Evolutionary conservation across 345 rosid genomes (phyloP), one percentile per base, ranked within the genome.

Genomic region (Citrus glauca): DNA sequence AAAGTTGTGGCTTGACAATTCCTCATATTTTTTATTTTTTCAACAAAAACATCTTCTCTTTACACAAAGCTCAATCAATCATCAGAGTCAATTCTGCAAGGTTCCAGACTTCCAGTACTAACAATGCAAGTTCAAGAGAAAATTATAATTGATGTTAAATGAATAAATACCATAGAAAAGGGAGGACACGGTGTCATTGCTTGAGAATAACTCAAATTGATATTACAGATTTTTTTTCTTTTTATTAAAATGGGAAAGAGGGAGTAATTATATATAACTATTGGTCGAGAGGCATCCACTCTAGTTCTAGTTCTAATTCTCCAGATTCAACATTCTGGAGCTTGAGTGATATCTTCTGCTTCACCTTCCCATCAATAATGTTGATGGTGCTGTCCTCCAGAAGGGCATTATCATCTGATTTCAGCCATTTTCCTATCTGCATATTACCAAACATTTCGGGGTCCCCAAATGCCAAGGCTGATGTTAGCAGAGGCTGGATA

Each of bases 301-400:
- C 94, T 62, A 96, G 19, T 32, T 92, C 93, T 76, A 94, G 75
- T 77, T 89, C 90, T 76, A 96, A 22, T 66, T 91, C 97, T 40
- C 99, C 99, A 69, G 91, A 89, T 84, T 96, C 99, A 19, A 94
- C 99, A 76, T 96, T 94, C 87, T 96, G 99, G 77, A 94, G 99
- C 89, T 90, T 92, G 69, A 96, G 79, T 8, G 74, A 81, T 55
- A 97, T 79, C 69, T 83, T 88, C 81, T 97, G 97, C 78, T 85
- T 91, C 87, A 97, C 98, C 90, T 91, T 97, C 27, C 98, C 99
- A 68, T 97, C 97, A 7, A 88, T 81, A 68, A 97, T 97, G 88
- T 94, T 92, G 74, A 94, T 88, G 22, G 79, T 85, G 88, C 98
- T 93, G 77, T 97, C 99, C 3, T 88, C 91, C 33, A 91, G 28